Conservation (phyloP, 495 filamentous ascomycete genomes). For the Aspergillus ostianus region DNA sequence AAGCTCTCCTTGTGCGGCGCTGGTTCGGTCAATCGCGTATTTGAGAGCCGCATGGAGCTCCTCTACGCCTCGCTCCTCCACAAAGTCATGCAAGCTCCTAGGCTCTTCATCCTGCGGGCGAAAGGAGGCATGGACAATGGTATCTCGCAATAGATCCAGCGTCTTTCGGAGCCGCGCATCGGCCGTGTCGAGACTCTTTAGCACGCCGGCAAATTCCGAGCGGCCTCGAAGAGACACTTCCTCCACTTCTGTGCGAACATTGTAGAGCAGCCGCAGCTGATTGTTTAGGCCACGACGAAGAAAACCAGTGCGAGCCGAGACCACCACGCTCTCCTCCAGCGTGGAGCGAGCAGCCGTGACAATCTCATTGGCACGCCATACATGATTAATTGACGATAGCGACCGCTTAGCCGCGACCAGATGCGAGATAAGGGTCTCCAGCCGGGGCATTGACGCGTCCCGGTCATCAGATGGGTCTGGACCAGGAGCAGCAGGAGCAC, state of each 20-base stretch:
- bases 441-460: slow-evolving; percentile 32
- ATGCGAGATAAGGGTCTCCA: slow-evolving; percentile 75
- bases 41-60: slow-evolving; percentile 64
- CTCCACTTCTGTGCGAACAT: slow-evolving; percentile 62
- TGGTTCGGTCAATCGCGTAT: slow-evolving; percentile 59
- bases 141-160: slow-evolving; percentile 65
- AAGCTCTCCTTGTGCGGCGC: slow-evolving; percentile 54
- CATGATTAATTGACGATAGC: slow-evolving; percentile 78
- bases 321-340: slow-evolving; percentile 76
- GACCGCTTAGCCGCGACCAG: slow-evolving; percentile 89
- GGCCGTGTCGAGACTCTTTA: slow-evolving; percentile 71
- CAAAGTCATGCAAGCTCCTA: slow-evolving; percentile 82
- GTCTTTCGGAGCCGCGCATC: slow-evolving; percentile 70
- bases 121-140: slow-evolving; percentile 71
- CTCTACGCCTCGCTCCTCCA: slow-evolving; percentile 78
- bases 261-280: slow-evolving; percentile 67
- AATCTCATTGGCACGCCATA: slow-evolving; percentile 85
- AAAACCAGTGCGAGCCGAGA: slow-evolving; percentile 75
- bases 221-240: slow-evolving; percentile 50
- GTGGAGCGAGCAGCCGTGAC: slow-evolving; percentile 71
- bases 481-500: slow-evolving; percentile 11
- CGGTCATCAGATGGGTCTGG: slow-evolving; percentile 15
- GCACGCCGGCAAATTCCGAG: slow-evolving; percentile 59
- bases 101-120: slow-evolving; percentile 63
- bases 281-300: slow-evolving; percentile 68